These are phyloP conservation scores for Prunus davidiana DNA, from an alignment of 306 rosid genomes.

Conservation along the genomic window DNA sequence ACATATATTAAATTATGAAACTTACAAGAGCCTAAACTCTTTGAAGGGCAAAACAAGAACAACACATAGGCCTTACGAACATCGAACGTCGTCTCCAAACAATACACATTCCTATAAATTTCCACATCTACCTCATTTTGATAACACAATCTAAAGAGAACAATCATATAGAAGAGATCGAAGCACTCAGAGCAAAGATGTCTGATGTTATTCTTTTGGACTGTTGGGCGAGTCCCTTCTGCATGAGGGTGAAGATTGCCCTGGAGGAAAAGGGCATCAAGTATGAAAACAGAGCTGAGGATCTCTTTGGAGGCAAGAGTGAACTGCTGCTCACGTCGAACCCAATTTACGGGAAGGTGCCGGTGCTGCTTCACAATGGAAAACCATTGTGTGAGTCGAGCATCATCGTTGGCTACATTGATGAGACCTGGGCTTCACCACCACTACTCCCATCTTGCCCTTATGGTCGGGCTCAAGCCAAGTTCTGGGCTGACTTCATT, in stretches of 20 bases:
- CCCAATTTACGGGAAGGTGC: constrained; percentile 62
- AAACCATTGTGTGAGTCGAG: constrained; percentile 51
- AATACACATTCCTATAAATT: not conserved
- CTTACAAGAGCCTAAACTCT: not conserved
- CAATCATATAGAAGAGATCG: not conserved
- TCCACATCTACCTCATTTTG: not conserved
- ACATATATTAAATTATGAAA: not conserved
- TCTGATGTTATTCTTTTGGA: constrained; percentile 46
- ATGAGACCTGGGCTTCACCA: constrained; percentile 51
- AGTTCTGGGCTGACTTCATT: constrained; percentile 60
- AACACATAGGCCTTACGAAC: not conserved
- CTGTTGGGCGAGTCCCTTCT: constrained; percentile 56
- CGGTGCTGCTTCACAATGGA: constrained; percentile 54
- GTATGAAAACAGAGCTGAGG: constrained; percentile 39
- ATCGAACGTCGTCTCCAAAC: not conserved
- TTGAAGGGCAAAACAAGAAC: constrained; percentile 4
- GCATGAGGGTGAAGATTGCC: constrained; percentile 56
- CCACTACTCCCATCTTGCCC: constrained; percentile 55
- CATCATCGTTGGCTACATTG: constrained; percentile 45
- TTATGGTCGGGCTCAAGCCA: constrained; percentile 53
- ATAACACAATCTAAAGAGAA: not conserved
- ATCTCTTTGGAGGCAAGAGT: constrained; percentile 67
- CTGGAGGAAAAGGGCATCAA: constrained; percentile 53
- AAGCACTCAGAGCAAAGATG: constrained; percentile 25
- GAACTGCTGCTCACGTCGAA: constrained; percentile 53